Base-by-base conservation (phyloP, 495 filamentous ascomycete species). In the Tetracladium setigerum region DNA sequence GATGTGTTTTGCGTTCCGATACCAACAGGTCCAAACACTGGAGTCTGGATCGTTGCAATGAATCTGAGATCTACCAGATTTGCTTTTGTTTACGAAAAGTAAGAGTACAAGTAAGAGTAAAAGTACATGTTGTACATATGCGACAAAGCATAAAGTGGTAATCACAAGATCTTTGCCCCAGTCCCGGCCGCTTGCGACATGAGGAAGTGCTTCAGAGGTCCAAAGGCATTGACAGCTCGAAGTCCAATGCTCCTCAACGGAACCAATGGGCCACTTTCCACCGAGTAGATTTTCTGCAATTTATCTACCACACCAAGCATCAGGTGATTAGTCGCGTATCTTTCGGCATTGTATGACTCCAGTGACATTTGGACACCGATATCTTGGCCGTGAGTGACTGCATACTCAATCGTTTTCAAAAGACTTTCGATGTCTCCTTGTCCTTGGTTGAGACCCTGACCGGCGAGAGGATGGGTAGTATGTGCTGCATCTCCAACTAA, bases 401-500 rank as follows among this genome's bases (percentile, higher is more conserved):
- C 87, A 47, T 83, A 82, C 52, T 83, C 77, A 43, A 98, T 82
- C 0, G 80, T 82, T 36, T 69, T 68, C 8, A 78, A 79, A 6
- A 98, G 74, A 33, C 82, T 80, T 43, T 86, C 78, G 1, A 91
- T 83, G 61, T 98, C 92, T 14, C 78, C 87, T 46, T 95, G 79
- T 4, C 92, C 92, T 56, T 94, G 87, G 59, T 98, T 98, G 13
- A 98, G 75, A 1, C 92, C 92, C 62, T 97, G 92, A 5, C 92
- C 92, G 1, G 89, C 92, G 19, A 98, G 78, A 0, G 92, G 92
- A 62, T 98, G 92, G 55, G 95, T 81, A 19, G 89, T 90, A 61
- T 98, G 92, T 7, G 92, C 94, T 3, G 92, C 92, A 56, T 98
- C 92, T 41, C 90, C 92, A 32, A 96, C 78, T 1, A 98, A 77